Percentiles rank a stretch among this genome's conserved stretches.
These are phyloP conservation scores for Phylloboletellus chloephorus DNA, from an alignment of 1,284 basidiomycete species.

Conservation along the genomic window DNA sequence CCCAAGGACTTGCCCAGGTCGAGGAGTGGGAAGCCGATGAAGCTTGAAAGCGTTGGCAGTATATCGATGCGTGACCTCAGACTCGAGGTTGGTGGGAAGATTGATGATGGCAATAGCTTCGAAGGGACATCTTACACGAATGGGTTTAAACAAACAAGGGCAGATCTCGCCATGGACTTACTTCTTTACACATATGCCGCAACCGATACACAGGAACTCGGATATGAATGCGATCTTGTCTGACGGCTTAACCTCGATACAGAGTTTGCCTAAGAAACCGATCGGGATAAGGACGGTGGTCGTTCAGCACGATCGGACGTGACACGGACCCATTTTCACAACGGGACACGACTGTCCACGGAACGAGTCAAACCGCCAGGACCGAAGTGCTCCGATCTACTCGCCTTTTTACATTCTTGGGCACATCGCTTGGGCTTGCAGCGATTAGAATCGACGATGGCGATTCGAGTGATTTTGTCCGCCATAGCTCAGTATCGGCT, in stretches of 20 bases:
- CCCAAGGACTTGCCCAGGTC: conserved; percentile 93
- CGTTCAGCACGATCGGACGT: conserved; percentile 13
- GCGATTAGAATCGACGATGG: conserved; percentile 88
- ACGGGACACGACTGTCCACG: conserved; percentile 83
- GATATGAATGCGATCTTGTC: conserved; percentile 98
- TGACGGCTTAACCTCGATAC: conserved; percentile 91
- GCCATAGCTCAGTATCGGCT: conserved; percentile 43
- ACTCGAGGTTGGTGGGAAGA: conserved; percentile 90
- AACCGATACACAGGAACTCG: conserved; percentile 93
- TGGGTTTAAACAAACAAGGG: conserved; percentile 7
- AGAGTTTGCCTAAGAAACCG: conserved; percentile 71
- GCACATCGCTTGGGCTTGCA: conserved; percentile 93
- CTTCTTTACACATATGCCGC: conserved; percentile 99
- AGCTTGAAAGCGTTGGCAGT: conserved; percentile 97
- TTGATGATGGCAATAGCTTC: conserved; percentile 98
- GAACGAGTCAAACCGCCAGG: conserved; percentile 12
- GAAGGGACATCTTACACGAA: conserved; percentile 77
- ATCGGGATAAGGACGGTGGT: neutral
- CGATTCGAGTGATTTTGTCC: conserved; percentile 94
- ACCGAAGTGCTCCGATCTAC: conserved; percentile 5
- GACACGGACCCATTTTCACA: conserved; percentile 85
- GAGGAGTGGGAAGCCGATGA: conserved; percentile 90
- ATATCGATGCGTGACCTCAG: conserved; percentile 94
- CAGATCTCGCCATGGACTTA: conserved; percentile 37
- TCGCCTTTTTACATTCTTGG: conserved; percentile 87